A percentile compares a stretch with the other conserved stretches of the same genome.
Conservation (phyloP, 1,284 basidiomycete species). For the Ganoderma sp. region DNA sequence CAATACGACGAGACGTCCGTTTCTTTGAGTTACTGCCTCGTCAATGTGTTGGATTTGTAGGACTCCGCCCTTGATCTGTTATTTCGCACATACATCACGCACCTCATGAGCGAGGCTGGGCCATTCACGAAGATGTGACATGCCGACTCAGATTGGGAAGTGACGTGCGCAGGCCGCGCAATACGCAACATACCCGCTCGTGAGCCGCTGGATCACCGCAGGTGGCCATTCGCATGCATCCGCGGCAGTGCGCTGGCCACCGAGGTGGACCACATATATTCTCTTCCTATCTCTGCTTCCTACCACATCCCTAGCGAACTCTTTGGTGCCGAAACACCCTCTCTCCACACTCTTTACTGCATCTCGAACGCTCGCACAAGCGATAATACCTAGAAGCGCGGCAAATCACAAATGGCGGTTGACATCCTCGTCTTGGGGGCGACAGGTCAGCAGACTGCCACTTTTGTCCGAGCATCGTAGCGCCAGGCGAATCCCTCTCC, state of each 20-base stretch:
- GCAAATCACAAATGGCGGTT: slow-evolving; percentile 21
- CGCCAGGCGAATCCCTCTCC: background rate
- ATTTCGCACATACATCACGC: background rate
- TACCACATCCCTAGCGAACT: background rate
- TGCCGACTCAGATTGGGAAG: background rate
- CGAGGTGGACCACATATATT: background rate
- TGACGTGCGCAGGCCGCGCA: background rate
- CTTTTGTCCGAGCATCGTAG: background rate
- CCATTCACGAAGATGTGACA: background rate
- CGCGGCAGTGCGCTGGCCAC: background rate
- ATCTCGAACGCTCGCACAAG: background rate
- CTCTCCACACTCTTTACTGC: background rate
- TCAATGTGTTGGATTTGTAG: background rate
- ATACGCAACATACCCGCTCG: background rate
- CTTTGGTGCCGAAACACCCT: background rate
- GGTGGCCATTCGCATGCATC: background rate
- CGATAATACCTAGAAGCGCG: background rate
- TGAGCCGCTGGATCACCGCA: background rate
- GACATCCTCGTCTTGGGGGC: slow-evolving; percentile 71
- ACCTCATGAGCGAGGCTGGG: background rate
- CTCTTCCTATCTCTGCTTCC: background rate
- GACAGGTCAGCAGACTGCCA: slow-evolving; percentile 47
- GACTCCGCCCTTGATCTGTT: background rate
- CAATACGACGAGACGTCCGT: background rate
- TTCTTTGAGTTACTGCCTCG: background rate